phyloP scores from a whole-genome alignment of 495 filamentous ascomycete genomes.

The Xylaria telfairii region DNA sequence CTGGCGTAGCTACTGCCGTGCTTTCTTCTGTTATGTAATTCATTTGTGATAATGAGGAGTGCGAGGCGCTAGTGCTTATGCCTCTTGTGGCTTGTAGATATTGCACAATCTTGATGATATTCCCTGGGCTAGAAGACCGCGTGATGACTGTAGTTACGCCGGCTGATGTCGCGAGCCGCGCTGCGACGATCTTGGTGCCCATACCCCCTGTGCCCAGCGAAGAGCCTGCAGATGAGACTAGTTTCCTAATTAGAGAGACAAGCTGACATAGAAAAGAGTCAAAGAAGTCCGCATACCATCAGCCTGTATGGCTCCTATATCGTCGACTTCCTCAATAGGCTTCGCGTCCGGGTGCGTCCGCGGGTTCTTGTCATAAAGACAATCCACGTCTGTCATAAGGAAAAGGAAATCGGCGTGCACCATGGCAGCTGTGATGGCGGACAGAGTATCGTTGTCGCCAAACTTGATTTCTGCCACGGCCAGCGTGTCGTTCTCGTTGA shows the following conservation, averaged over 20 bases:
- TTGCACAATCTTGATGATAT: constrained; percentile 83
- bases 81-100: constrained; percentile 71
- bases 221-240: constrained; percentile 86
- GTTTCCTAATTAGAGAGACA: constrained; percentile 16
- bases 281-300: constrained; percentile 61
- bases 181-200: constrained; percentile 96
- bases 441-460: constrained; percentile 96
- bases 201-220: constrained; percentile 95
- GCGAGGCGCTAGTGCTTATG: constrained; percentile 32
- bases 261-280: not conserved
- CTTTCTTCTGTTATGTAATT: constrained; percentile 4
- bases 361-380: constrained; percentile 94
- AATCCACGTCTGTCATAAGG: constrained; percentile 98
- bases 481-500: constrained; percentile 98
- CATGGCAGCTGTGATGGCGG: constrained; percentile 96
- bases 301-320: constrained; percentile 82
- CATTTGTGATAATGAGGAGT: not conserved
- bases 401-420: constrained; percentile 97
- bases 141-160: constrained; percentile 97
- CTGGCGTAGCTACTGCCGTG: constrained; percentile 27
- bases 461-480: constrained; percentile 99
- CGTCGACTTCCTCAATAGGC: constrained; percentile 90
- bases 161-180: constrained; percentile 89
- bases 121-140: constrained; percentile 87
- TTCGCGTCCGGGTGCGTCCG: constrained; percentile 81